Base-by-base conservation (phyloP, 2,329 filamentous ascomycete species). In the Plenodomus lindquistii region DNA sequence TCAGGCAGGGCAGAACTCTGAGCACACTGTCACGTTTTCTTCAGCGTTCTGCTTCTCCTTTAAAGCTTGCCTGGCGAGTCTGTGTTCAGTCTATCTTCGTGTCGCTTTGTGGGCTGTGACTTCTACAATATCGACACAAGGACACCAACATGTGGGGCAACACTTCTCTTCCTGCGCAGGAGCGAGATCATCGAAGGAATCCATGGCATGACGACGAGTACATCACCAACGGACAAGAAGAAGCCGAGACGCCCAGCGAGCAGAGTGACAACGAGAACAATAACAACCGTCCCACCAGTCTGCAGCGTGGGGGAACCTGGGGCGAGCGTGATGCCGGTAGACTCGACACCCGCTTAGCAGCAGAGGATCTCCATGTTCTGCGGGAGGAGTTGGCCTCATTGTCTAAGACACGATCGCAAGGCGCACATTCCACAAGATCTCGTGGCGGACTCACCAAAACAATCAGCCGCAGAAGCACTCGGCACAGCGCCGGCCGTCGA, bases 321-420 rank as follows among this genome's bases (percentile, higher is more conserved):
- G 85, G 85, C 13, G 85, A 87, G 65, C 71, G 75, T 38, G 81
- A 85, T 63, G 75, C 77, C 21, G 83, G 82, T 4, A 78, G 79
- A 19, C 75, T 79, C 9, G 79, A 77, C 59, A 76, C 79, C 34
- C 70, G 72, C 9, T 72, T 73, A 38, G 83, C 85, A 10, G 81
- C 83, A 77, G 76, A 82, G 50, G 83, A 86, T 17, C 84, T 79
- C 47, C 79, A 84, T 55, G 77, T 79, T 36, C 77, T 87, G 65
- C 74, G 79, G 31, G 73, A 74, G 41, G 78, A 85, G 52, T 72
- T 87, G 50, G 80, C 79, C 4, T 73, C 75, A 8, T 64, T 85
- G 18, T 83, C 79, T 36, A 71, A 77, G 48, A 74, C 74, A 45
- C 56, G 60, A 41, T 69, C 66, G 2, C 61, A 62, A 18, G 52